phyloP scores from a whole-genome alignment of 148 eudicot genomes.

The Rhododendron kiyosumense region DNA sequence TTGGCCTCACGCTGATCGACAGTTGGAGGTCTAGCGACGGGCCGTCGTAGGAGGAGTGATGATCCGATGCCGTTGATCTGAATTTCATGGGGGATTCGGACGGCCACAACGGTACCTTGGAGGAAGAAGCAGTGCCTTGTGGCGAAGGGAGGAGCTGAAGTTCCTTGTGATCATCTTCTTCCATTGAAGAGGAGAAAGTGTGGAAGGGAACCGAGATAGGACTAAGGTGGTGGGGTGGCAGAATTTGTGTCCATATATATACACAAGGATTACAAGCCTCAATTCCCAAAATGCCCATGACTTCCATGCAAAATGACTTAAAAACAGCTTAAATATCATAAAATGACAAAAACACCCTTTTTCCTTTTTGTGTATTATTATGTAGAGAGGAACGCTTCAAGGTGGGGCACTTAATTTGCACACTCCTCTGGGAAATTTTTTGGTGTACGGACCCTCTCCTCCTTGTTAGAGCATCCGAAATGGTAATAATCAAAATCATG shows the following conservation, averaged over 20 bases:
- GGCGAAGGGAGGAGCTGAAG: constrained; percentile 70
- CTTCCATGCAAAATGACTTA: constrained; percentile 12
- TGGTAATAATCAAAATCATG: too few species aligned
- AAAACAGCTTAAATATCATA: not conserved
- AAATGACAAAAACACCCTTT: constrained; percentile 14
- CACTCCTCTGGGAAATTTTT: too few species aligned
- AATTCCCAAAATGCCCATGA: constrained; percentile 7
- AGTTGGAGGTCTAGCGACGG: constrained; percentile 72
- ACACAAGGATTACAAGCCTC: not conserved
- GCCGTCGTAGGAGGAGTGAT: constrained; percentile 1
- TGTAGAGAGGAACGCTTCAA: too few species aligned
- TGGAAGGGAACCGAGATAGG: constrained; percentile 1
- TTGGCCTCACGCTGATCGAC: constrained; percentile 53
- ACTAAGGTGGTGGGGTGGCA: constrained; percentile 19
- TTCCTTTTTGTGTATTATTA: not conserved
- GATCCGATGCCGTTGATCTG: constrained; percentile 8
- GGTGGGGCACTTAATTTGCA: too few species aligned
- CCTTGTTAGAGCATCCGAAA: too few species aligned
- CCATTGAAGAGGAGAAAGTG: constrained; percentile 42
- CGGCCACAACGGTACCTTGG: constrained; percentile 25
- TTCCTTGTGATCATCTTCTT: constrained; percentile 56
- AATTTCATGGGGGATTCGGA: constrained; percentile 9
- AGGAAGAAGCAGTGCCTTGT: constrained; percentile 15
- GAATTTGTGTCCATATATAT: constrained; percentile 3
- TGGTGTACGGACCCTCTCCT: too few species aligned